Evolutionary conservation across 192 early-diverging fungal species (phyloP).

Genomic region (Geranomyces michiganensis): DNA sequence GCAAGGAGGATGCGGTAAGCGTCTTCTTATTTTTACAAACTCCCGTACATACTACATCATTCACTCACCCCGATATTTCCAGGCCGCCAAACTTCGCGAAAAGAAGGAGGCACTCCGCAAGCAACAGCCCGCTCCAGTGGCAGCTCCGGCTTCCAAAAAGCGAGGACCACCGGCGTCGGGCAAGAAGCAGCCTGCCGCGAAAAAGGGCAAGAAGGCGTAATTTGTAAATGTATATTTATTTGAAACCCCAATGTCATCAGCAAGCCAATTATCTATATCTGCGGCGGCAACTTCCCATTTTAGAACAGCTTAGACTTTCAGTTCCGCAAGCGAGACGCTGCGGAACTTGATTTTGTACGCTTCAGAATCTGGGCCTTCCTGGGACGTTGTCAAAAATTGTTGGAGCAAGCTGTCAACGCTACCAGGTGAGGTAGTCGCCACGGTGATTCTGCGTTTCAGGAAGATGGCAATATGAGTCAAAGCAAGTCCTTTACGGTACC

Average conservation of each 20-base stretch:
- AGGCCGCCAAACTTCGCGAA: slow-evolving; percentile 12
- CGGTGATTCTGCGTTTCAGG: slow-evolving; percentile 15
- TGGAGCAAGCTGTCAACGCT: not conserved
- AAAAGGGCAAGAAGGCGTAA: too few relatives aligned
- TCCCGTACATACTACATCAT: not conserved
- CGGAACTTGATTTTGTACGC: slow-evolving; percentile 1
- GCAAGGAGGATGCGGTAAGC: slow-evolving; percentile 67
- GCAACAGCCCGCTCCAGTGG: slow-evolving; percentile 3
- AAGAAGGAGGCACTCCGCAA: slow-evolving; percentile 12
- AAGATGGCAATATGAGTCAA: not conserved
- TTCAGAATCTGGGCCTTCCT: not conserved
- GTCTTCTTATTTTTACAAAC: not conserved
- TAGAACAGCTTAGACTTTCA: not conserved
- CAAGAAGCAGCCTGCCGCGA: too few relatives aligned
- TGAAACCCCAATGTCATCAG: too few relatives aligned
- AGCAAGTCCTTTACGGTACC: not conserved
- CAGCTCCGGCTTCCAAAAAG: too few relatives aligned
- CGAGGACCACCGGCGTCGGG: too few relatives aligned
- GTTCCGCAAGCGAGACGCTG: not conserved
- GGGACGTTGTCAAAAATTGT: not conserved
- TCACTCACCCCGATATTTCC: not conserved
- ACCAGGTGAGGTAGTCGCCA: slow-evolving; percentile 21
- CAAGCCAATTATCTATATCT: too few relatives aligned
- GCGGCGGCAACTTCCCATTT: too few relatives aligned
- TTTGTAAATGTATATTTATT: too few relatives aligned